phyloP scores from a whole-genome alignment of 192 early-diverging fungal species.

The Backusella australiensis region DNA sequence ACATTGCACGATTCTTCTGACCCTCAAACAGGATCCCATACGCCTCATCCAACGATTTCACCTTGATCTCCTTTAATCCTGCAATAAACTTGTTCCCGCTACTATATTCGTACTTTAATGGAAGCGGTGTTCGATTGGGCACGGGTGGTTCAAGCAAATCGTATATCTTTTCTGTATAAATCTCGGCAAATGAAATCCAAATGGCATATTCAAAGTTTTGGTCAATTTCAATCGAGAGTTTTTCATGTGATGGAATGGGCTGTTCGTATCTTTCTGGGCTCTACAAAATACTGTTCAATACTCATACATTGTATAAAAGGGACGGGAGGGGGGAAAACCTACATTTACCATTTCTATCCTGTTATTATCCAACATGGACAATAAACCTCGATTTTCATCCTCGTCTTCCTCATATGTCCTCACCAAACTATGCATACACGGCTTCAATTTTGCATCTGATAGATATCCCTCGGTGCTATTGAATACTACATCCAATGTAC shows the following conservation, averaged over 20 bases:
- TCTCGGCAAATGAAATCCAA: conserved; percentile 87
- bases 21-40: conserved; percentile 55
- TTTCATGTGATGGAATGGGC: background rate
- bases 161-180: conserved; percentile 85
- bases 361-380: background rate
- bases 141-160: conserved; percentile 67
- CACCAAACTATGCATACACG: conserved; percentile 36
- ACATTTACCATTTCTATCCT: background rate
- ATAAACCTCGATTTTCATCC: conserved; percentile 24
- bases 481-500: conserved; percentile 56
- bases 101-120: conserved; percentile 38
- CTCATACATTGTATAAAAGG: too few species aligned
- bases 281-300: background rate
- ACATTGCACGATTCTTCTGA: conserved; percentile 56
- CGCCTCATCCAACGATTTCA: conserved; percentile 55
- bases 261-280: background rate
- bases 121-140: conserved; percentile 23
- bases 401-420: conserved; percentile 20
- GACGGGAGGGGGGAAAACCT: too few species aligned
- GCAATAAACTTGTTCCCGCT: conserved; percentile 57
- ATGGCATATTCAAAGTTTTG: conserved; percentile 73
- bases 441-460: conserved; percentile 34
- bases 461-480: conserved; percentile 40
- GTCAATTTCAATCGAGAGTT: conserved; percentile 30
- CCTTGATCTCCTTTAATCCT: conserved; percentile 57